Evolutionary conservation across 176 grass and related monocot genomes (phyloP).

Genomic region (Dendrocalamus sinicus): DNA sequence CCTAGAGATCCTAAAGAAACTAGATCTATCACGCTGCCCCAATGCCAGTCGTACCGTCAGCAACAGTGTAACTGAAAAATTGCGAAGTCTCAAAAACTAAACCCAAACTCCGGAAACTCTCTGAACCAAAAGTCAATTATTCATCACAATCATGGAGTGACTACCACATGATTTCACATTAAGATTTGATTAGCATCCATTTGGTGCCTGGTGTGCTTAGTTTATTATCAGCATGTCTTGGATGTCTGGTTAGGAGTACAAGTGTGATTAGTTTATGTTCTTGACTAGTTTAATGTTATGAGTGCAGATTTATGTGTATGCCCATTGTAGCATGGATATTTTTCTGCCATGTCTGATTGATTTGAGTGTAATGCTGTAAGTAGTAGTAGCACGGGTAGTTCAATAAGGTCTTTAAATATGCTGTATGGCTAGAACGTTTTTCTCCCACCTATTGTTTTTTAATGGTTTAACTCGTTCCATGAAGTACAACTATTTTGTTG

Average conservation of each 20-base stretch:
- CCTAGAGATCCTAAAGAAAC: too few relatives aligned
- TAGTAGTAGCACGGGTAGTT: not conserved
- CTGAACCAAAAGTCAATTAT: too few relatives aligned
- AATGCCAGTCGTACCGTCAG: too few relatives aligned
- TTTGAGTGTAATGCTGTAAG: not conserved
- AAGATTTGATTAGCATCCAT: slow-evolving; percentile 18
- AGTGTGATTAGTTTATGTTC: slow-evolving; percentile 20
- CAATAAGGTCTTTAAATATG: slow-evolving; percentile 17
- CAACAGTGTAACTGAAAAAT: too few relatives aligned
- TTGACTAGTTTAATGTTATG: slow-evolving; percentile 26
- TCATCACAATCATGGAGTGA: too few relatives aligned
- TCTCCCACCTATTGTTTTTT: not conserved
- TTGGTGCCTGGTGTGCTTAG: slow-evolving; percentile 11
- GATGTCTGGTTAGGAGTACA: not conserved
- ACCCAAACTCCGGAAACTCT: too few relatives aligned
- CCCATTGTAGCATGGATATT: slow-evolving; percentile 24
- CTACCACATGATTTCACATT: too few relatives aligned
- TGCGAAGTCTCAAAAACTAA: too few relatives aligned
- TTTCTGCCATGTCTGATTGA: not conserved
- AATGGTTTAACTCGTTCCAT: slow-evolving; percentile 11
- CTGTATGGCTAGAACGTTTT: not conserved
- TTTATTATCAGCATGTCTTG: slow-evolving; percentile 7
- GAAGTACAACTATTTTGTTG: slow-evolving; percentile 4
- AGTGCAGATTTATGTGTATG: not conserved
- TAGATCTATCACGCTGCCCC: too few relatives aligned